Percentiles rank a stretch among this genome's conserved stretches.
Conservation (phyloP, 371 early-diverging fungal genomes). For the Mortierella polycephala region DNA sequence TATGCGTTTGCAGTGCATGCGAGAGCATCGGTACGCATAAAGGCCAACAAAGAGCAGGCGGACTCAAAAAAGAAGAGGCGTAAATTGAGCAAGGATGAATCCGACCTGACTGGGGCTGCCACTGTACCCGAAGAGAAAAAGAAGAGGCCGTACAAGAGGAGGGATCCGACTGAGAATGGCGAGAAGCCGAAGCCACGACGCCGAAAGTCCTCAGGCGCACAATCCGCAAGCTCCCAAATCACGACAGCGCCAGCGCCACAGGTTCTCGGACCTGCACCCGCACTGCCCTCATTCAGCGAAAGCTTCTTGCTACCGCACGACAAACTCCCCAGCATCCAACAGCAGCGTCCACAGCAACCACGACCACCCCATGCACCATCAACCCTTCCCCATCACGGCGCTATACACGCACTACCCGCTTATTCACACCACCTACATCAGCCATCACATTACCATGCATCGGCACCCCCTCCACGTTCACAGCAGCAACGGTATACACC, state of each 20-base stretch:
- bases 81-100: slow-evolving; percentile 31
- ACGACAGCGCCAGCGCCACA: slow-evolving; percentile 5
- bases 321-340: slow-evolving; percentile 1
- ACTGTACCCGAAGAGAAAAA: slow-evolving; percentile 32
- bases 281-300: slow-evolving; percentile 46
- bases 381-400: not conserved
- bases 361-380: not conserved
- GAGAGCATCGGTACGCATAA: slow-evolving; percentile 21
- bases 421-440: not conserved
- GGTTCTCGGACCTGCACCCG: slow-evolving; percentile 4
- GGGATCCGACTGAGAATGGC: slow-evolving; percentile 26
- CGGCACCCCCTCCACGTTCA: slow-evolving; percentile 5
- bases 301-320: slow-evolving; percentile 34
- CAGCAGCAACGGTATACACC: slow-evolving; percentile 10
- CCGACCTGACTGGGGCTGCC: slow-evolving; percentile 4
- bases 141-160: slow-evolving; percentile 36
- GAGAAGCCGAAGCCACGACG: slow-evolving; percentile 33
- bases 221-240: not conserved
- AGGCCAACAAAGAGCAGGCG: slow-evolving; percentile 20
- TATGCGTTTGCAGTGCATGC: slow-evolving; percentile 19
- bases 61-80: slow-evolving; percentile 32
- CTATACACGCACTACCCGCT: slow-evolving; percentile 7
- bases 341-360: slow-evolving; percentile 2
- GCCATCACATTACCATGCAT: slow-evolving; percentile 12
- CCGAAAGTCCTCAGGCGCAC: slow-evolving; percentile 32